Conservation (phyloP, 2,329 filamentous ascomycete genomes). For the Claviceps monticola region DNA sequence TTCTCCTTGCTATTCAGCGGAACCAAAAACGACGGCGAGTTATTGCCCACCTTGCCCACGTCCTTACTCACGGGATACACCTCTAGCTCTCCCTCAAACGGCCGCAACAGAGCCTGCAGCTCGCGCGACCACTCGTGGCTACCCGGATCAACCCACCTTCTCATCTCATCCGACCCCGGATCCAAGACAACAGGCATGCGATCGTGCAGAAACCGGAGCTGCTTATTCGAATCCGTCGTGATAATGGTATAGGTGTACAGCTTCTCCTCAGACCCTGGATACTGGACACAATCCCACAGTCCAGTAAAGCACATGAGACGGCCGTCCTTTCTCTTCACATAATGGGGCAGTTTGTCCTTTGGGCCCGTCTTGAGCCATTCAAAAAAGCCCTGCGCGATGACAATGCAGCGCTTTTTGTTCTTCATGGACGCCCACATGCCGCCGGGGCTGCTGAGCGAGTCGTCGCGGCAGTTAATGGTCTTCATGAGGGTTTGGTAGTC, state of each 20-base stretch:
- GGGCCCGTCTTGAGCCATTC: constrained; percentile 77
- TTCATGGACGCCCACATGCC: constrained; percentile 95
- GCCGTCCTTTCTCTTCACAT: constrained; percentile 67
- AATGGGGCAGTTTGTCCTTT: constrained; percentile 77
- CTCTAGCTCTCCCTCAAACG: constrained; percentile 66
- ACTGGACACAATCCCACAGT: constrained; percentile 78
- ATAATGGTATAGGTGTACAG: constrained; percentile 87
- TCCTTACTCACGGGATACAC: constrained; percentile 78
- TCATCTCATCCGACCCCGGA: constrained; percentile 54
- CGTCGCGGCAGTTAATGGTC: constrained; percentile 91
- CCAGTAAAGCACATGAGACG: constrained; percentile 81
- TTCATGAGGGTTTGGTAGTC: constrained; percentile 66
- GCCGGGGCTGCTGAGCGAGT: constrained; percentile 59
- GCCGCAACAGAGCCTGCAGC: constrained; percentile 65
- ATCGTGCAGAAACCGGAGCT: constrained; percentile 77
- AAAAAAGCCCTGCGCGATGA: constrained; percentile 86
- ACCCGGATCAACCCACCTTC: constrained; percentile 64
- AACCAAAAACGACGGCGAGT: constrained; percentile 70
- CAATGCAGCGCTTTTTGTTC: constrained; percentile 71
- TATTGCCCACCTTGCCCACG: constrained; percentile 88
- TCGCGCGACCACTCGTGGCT: constrained; percentile 62
- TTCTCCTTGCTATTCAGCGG: constrained; percentile 77
- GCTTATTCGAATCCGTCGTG: constrained; percentile 73
- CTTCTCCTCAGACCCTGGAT: constrained; percentile 44
- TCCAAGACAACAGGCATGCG: constrained; percentile 93